Evolutionary conservation across 2,329 filamentous ascomycete species (phyloP).

Genomic region (Curvularia hawaiiensis): DNA sequence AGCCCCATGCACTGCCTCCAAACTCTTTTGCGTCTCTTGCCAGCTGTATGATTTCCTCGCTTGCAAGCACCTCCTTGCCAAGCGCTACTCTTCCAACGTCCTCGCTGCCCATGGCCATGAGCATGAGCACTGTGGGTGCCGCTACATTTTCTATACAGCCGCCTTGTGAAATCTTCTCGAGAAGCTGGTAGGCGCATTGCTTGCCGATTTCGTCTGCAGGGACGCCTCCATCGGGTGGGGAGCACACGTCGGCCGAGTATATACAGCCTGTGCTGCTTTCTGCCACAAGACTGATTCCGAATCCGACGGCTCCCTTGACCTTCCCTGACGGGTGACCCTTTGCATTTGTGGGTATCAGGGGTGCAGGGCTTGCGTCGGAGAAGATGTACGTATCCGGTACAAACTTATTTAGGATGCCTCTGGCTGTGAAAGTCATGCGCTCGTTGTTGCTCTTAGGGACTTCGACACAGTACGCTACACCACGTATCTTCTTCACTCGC

Average conservation of each 20-base stretch:
- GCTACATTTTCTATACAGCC: slow-evolving; percentile 79
- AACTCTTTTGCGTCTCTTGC: slow-evolving; percentile 88
- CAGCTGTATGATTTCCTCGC: slow-evolving; percentile 78
- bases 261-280: slow-evolving; percentile 87
- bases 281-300: slow-evolving; percentile 87
- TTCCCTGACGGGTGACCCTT: slow-evolving; percentile 63
- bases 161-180: slow-evolving; percentile 81
- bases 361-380: slow-evolving; percentile 67
- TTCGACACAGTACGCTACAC: slow-evolving; percentile 91
- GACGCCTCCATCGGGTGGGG: slow-evolving; percentile 76
- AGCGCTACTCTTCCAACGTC: slow-evolving; percentile 88
- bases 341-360: slow-evolving; percentile 70
- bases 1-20: slow-evolving; percentile 87
- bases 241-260: slow-evolving; percentile 83
- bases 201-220: slow-evolving; percentile 90
- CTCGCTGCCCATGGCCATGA: slow-evolving; percentile 98
- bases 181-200: slow-evolving; percentile 83
- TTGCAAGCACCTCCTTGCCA: slow-evolving; percentile 79
- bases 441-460: slow-evolving; percentile 93
- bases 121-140: slow-evolving; percentile 73
- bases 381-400: slow-evolving; percentile 90
- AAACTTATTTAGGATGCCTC: slow-evolving; percentile 82
- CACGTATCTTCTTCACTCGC: slow-evolving; percentile 83
- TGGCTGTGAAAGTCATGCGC: slow-evolving; percentile 89
- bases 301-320: slow-evolving; percentile 78